These are phyloP conservation scores for Lepidium didymum DNA, from an alignment of 345 rosid genomes.

Conservation along the genomic window DNA sequence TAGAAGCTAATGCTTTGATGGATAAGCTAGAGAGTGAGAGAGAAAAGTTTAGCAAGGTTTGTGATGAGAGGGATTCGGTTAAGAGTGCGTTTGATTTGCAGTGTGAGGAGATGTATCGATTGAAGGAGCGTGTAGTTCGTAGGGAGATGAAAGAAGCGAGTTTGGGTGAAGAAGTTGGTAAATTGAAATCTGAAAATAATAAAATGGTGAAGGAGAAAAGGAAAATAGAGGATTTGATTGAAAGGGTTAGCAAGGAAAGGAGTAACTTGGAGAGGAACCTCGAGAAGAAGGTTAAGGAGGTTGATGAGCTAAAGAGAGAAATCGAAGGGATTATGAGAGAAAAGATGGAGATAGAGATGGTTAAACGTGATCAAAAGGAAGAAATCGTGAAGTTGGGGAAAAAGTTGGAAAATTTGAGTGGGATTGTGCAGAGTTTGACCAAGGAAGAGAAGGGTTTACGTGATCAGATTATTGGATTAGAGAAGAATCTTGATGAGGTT, in stretches of 20 bases:
- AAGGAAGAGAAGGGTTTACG: conserved; percentile 38
- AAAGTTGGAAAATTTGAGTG: conserved; percentile 26
- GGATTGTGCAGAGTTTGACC: conserved; percentile 25
- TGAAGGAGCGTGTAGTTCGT: conserved; percentile 35
- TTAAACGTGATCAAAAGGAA: conserved; percentile 22
- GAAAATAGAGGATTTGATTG: conserved; percentile 25
- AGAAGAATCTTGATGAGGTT: conserved; percentile 36
- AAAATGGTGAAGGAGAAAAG: conserved; percentile 30
- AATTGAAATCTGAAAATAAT: conserved; percentile 27
- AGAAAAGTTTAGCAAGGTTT: conserved; percentile 22
- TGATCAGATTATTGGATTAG: conserved; percentile 39
- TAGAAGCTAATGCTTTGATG: conserved; percentile 31
- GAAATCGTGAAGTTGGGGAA: conserved; percentile 40
- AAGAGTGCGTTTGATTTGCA: conserved; percentile 30
- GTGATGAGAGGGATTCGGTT: conserved; percentile 43
- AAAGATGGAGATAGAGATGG: conserved; percentile 38
- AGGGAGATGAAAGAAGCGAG: conserved; percentile 32
- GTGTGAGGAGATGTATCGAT: conserved; percentile 29
- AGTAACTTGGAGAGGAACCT: conserved; percentile 32
- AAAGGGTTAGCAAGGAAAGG: conserved; percentile 24
- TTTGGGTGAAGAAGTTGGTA: conserved; percentile 36
- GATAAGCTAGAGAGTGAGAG: conserved; percentile 38
- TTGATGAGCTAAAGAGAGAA: conserved; percentile 33
- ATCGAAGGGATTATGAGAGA: conserved; percentile 29
- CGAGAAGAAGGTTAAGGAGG: conserved; percentile 22